Evolutionary conservation across 202 grass and related monocot species (phyloP).

Genomic region (Schoenoplectus triqueter): DNA sequence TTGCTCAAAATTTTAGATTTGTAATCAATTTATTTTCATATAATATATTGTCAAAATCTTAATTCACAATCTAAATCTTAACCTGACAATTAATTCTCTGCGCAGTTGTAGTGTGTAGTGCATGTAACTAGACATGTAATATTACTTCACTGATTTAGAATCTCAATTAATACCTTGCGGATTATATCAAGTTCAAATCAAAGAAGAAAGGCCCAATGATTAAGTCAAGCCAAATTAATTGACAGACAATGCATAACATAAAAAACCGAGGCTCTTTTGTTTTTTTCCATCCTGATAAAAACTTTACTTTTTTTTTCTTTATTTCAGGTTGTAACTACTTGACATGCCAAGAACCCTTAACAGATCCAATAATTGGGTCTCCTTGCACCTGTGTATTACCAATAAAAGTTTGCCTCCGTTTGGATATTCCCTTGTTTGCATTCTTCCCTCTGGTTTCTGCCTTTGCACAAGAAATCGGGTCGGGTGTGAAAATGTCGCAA

Average conservation of each 20-base stretch:
- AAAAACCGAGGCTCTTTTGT: not conserved
- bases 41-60: not conserved
- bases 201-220: not conserved
- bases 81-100: conserved; percentile 4
- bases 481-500: conserved; percentile 70
- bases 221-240: not conserved
- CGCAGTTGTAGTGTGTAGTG: not conserved
- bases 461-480: conserved; percentile 77
- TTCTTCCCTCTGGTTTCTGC: conserved; percentile 94
- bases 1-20: conserved; percentile 4
- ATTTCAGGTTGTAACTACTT: conserved; percentile 86
- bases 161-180: not conserved
- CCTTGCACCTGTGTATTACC: conserved; percentile 92
- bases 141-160: not conserved
- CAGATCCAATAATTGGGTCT: conserved; percentile 67
- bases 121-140: not conserved
- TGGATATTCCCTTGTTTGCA: conserved; percentile 72
- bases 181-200: conserved; percentile 10
- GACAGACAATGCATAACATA: not conserved
- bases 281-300: not conserved
- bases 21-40: not conserved
- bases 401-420: conserved; percentile 87
- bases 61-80: not conserved
- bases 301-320: conserved; percentile 41
- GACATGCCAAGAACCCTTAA: conserved; percentile 73